Evolutionary conservation across 768 basidiomycete species (phyloP).

Genomic region (Galerina marginata): DNA sequence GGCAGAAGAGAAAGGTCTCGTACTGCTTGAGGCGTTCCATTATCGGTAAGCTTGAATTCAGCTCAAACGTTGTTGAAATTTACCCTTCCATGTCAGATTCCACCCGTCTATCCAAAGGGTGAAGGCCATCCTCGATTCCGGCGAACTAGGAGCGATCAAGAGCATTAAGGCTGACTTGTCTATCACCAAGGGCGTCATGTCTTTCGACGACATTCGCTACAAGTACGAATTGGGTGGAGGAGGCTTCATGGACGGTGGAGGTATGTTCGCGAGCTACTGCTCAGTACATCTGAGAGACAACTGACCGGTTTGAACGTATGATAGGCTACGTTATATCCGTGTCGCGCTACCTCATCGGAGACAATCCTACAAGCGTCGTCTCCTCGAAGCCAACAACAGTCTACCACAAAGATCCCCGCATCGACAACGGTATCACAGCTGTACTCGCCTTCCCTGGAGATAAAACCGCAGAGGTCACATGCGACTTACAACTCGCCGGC

Average conservation of each 20-base stretch:
- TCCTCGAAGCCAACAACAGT: conserved; percentile 38
- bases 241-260: conserved; percentile 55
- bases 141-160: conserved; percentile 58
- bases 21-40: conserved; percentile 68
- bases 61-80: no score
- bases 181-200: conserved; percentile 28
- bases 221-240: conserved; percentile 65
- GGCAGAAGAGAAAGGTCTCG: conserved; percentile 49
- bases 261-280: no score
- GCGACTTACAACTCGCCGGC: conserved; percentile 32
- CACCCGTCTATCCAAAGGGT: conserved; percentile 66
- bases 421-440: conserved; percentile 49
- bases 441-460: conserved; percentile 34
- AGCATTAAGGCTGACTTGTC: conserved; percentile 45
- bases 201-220: conserved; percentile 54
- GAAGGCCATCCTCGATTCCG: conserved; percentile 59
- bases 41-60: conserved; percentile 22
- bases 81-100: conserved; percentile 35
- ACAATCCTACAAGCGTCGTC: background rate
- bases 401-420: conserved; percentile 38
- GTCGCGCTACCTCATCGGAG: conserved; percentile 28
- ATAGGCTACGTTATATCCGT: conserved; percentile 9
- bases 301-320: no score
- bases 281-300: no score
- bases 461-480: no score